Conservation (phyloP, 345 rosid species). For the Sisymbrium altissimum region DNA sequence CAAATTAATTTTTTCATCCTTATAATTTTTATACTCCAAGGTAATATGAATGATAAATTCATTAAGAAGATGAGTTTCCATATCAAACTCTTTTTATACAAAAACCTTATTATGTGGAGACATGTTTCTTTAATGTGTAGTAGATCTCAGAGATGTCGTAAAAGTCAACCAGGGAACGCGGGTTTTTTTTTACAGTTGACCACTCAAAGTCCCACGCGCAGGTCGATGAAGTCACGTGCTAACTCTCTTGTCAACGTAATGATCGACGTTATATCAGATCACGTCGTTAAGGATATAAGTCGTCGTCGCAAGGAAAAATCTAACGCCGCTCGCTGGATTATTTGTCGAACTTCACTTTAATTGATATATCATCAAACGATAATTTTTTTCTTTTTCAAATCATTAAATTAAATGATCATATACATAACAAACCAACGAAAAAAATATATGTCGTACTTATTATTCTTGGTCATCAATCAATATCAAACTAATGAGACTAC, state of each 20-base stretch:
- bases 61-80: not conserved
- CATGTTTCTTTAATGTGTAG: not conserved
- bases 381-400: too few relatives aligned
- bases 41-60: not conserved
- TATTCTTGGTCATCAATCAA: not conserved
- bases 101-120: not conserved
- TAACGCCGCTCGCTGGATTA: not conserved
- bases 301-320: not conserved
- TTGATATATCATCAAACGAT: not conserved
- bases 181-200: constrained; percentile 10
- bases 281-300: constrained; percentile 9
- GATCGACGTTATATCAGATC: constrained; percentile 15
- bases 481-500: not conserved
- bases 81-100: not conserved
- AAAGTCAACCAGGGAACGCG: constrained; percentile 21
- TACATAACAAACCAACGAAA: not conserved
- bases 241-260: constrained; percentile 12
- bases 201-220: not conserved
- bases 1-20: not conserved
- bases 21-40: not conserved
- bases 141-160: not conserved
- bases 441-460: not conserved
- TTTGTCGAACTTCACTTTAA: not conserved
- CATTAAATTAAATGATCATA: not conserved
- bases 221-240: constrained; percentile 21